Evolutionary conservation across 2,329 filamentous ascomycete genomes (phyloP).

Genomic region (Diaporthe amygdali): DNA sequence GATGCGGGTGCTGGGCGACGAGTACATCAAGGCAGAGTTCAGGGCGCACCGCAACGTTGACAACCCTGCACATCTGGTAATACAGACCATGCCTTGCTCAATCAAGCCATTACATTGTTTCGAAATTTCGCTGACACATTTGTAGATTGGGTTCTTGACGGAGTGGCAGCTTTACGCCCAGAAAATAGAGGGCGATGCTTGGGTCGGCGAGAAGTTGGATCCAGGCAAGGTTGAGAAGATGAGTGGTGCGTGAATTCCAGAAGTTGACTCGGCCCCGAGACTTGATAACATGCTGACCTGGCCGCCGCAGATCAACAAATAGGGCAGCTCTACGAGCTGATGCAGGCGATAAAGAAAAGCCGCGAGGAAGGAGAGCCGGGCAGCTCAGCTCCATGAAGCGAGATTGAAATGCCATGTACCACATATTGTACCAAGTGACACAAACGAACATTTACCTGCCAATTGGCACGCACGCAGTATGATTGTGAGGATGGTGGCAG

Average conservation of each 20-base stretch:
- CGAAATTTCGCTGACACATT: neutral
- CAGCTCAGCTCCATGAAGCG: neutral
- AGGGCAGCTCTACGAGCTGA: constrained; percentile 91
- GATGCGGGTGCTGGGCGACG: constrained; percentile 83
- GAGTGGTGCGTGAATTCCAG: constrained; percentile 70
- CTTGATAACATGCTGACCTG: constrained; percentile 19
- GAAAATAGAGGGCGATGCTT: constrained; percentile 83
- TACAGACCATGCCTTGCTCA: neutral
- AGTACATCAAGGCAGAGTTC: constrained; percentile 94
- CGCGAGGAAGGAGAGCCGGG: constrained; percentile 26
- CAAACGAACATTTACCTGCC: neutral
- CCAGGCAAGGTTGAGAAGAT: constrained; percentile 86
- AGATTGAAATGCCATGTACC: neutral
- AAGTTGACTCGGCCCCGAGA: neutral
- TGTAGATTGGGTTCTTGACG: constrained; percentile 88
- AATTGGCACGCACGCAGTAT: neutral
- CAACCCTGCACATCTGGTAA: constrained; percentile 88
- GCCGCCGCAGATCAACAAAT: constrained; percentile 79
- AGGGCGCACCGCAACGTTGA: constrained; percentile 82
- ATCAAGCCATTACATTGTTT: neutral
- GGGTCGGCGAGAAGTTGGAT: constrained; percentile 86
- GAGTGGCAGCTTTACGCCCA: constrained; percentile 98
- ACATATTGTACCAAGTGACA: neutral
- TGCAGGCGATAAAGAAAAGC: constrained; percentile 72
- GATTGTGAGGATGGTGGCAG: neutral